Conservation (phyloP, 164 flowering plant species). For the Chimonanthus salicifolius region DNA sequence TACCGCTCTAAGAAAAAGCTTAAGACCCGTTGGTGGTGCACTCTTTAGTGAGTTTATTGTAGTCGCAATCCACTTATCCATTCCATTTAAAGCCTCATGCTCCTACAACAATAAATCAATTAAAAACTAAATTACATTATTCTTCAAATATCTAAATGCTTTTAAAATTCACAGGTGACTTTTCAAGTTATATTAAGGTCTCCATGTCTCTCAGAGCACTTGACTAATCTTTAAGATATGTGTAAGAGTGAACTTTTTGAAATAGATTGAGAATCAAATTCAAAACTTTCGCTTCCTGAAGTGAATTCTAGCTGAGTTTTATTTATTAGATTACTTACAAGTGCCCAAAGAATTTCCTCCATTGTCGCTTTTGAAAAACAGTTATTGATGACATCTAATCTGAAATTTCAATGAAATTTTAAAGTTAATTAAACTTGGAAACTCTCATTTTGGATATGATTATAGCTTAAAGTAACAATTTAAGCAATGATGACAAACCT, state of each 20-base stretch:
- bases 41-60: slow-evolving; percentile 46
- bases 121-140: too few species aligned
- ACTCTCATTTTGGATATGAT: background rate
- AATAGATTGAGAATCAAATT: too few species aligned
- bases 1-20: slow-evolving; percentile 68
- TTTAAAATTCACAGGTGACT: too few species aligned
- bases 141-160: too few species aligned
- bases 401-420: slow-evolving; percentile 14
- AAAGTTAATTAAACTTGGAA: background rate
- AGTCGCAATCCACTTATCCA: slow-evolving; percentile 46
- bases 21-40: slow-evolving; percentile 81
- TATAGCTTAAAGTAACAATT: background rate
- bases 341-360: background rate
- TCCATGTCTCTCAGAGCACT: too few species aligned
- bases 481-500: slow-evolving; percentile 25
- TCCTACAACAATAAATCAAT: slow-evolving; percentile 28
- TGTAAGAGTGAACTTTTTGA: too few species aligned
- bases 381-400: background rate
- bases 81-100: slow-evolving; percentile 26
- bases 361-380: background rate
- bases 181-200: background rate
- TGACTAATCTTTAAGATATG: background rate
- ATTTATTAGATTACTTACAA: background rate
- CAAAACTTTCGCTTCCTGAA: too few species aligned
- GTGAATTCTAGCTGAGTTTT: too few species aligned